Evolutionary conservation across 202 grass and related monocot species (phyloP).

Genomic region (Miscanthus sacchariflorus): DNA sequence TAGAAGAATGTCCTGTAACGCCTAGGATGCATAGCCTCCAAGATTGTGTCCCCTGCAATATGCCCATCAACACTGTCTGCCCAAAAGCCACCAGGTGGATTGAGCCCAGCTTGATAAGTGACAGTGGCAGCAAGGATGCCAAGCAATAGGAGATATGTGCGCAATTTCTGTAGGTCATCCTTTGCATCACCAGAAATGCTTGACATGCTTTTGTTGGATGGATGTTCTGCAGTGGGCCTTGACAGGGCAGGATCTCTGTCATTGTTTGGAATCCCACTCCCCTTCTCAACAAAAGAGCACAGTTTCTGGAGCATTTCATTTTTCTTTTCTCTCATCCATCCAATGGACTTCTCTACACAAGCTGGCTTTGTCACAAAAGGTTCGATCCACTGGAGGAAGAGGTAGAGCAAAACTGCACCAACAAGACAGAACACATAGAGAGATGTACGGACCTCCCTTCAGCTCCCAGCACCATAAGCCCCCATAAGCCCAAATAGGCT

Average conservation of each 20-base stretch:
- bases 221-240: background rate
- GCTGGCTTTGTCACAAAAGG: slow-evolving; percentile 17
- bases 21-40: slow-evolving; percentile 31
- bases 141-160: slow-evolving; percentile 58
- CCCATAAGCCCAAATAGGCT: slow-evolving; percentile 64
- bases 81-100: slow-evolving; percentile 67
- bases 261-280: background rate
- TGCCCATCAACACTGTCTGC: slow-evolving; percentile 34
- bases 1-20: slow-evolving; percentile 71
- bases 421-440: slow-evolving; percentile 62
- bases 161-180: slow-evolving; percentile 48
- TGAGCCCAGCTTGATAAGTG: slow-evolving; percentile 56
- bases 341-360: background rate
- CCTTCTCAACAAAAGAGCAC: slow-evolving; percentile 10
- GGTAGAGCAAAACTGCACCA: slow-evolving; percentile 49
- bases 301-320: background rate
- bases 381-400: slow-evolving; percentile 41
- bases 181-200: background rate
- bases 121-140: slow-evolving; percentile 56
- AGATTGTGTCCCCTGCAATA: slow-evolving; percentile 56
- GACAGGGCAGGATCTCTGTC: background rate
- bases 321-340: slow-evolving; percentile 17
- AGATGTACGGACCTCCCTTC: slow-evolving; percentile 57
- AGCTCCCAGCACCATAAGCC: slow-evolving; percentile 60
- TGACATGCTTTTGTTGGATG: background rate